These are phyloP conservation scores for Stenogyne calaminthoides DNA, from an alignment of 305 asterid species.

Conservation along the genomic window DNA sequence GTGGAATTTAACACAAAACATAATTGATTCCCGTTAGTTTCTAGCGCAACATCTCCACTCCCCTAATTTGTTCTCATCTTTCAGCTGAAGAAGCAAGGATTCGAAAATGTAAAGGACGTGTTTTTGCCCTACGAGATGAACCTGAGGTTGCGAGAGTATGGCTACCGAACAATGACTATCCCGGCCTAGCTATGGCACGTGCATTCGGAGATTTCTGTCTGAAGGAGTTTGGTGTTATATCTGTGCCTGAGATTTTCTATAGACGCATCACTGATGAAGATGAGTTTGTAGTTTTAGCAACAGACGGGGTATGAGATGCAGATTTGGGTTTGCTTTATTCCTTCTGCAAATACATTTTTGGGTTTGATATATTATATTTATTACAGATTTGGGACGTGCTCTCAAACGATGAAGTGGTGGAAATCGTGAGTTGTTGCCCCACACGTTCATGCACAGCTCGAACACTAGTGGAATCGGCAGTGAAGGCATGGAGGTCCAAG, in stretches of 20 bases:
- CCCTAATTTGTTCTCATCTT: slow-evolving; percentile 8
- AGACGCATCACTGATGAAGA: slow-evolving; percentile 66
- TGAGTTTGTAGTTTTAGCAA: slow-evolving; percentile 74
- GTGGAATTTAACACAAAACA: background rate
- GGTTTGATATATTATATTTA: background rate
- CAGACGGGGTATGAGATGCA: slow-evolving; percentile 69
- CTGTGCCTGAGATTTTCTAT: slow-evolving; percentile 74
- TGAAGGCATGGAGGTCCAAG: slow-evolving; percentile 61
- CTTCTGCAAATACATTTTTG: no score
- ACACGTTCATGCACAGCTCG: slow-evolving; percentile 64
- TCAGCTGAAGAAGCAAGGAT: slow-evolving; percentile 85
- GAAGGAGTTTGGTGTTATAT: slow-evolving; percentile 80
- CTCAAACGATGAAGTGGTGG: slow-evolving; percentile 71
- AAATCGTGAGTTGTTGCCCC: slow-evolving; percentile 59
- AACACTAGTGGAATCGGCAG: slow-evolving; percentile 64
- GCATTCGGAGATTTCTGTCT: slow-evolving; percentile 94
- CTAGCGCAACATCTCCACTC: background rate
- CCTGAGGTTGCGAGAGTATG: slow-evolving; percentile 88
- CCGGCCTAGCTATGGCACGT: slow-evolving; percentile 95
- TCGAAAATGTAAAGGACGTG: slow-evolving; percentile 76
- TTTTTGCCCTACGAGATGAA: slow-evolving; percentile 81
- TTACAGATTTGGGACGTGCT: slow-evolving; percentile 88
- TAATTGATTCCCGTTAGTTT: background rate
- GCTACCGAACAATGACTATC: slow-evolving; percentile 74
- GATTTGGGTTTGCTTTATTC: background rate